Conservation (phyloP, 2,329 filamentous ascomycete genomes). For the Dactylellina haptotyla region DNA sequence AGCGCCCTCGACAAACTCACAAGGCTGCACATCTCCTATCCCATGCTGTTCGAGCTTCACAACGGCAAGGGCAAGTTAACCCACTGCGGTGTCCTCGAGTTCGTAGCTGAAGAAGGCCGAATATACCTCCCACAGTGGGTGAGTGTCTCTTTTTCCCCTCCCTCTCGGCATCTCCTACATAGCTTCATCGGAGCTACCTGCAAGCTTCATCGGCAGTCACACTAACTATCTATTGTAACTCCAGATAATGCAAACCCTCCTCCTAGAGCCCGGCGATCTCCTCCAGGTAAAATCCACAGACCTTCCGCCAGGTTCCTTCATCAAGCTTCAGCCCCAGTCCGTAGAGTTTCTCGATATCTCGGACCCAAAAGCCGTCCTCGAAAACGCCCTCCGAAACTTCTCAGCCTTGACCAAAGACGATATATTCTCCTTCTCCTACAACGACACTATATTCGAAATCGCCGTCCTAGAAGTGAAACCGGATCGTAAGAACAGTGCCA, state of each 20-base stretch:
- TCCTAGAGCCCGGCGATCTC: slow-evolving; percentile 90
- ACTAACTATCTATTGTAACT: background rate
- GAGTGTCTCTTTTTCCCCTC: slow-evolving; percentile 57
- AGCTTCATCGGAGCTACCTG: too few relatives aligned
- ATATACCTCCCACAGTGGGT: slow-evolving; percentile 97
- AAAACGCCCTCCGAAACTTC: slow-evolving; percentile 96
- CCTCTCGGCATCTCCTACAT: too few relatives aligned
- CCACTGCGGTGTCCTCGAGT: slow-evolving; percentile 94
- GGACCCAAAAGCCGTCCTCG: slow-evolving; percentile 95
- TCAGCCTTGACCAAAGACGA: slow-evolving; percentile 92
- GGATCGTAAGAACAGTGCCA: slow-evolving; percentile 79
- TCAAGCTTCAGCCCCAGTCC: slow-evolving; percentile 96
- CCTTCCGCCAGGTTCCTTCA: slow-evolving; percentile 85
- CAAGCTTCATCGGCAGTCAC: background rate
- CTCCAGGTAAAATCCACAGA: slow-evolving; percentile 96
- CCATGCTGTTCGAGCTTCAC: slow-evolving; percentile 93
- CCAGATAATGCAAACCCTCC: slow-evolving; percentile 91
- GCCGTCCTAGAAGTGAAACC: slow-evolving; percentile 94
- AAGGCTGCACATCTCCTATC: slow-evolving; percentile 93
- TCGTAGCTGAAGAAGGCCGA: slow-evolving; percentile 95
- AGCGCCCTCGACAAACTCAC: slow-evolving; percentile 97
- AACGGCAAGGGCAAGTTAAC: slow-evolving; percentile 85
- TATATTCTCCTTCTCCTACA: slow-evolving; percentile 95
- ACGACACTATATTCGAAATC: slow-evolving; percentile 91
- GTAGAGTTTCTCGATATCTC: slow-evolving; percentile 94